Conservation (phyloP, 2,329 filamentous ascomycete genomes). For the Aspergillus awamori region DNA sequence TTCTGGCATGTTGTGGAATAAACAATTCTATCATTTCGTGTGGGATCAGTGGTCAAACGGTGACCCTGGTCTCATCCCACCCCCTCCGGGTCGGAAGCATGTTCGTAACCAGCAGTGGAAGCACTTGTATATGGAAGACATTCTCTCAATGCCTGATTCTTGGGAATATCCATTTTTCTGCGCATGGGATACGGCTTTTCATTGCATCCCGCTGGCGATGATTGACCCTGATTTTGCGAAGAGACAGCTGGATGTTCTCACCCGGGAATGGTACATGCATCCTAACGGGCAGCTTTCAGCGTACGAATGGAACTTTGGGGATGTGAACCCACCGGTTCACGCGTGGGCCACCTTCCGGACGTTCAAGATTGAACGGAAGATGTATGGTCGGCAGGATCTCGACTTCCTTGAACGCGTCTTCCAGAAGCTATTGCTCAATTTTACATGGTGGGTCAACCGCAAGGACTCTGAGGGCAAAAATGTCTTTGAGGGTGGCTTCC, state of each 20-base stretch:
- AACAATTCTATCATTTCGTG: constrained; percentile 94
- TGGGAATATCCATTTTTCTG: constrained; percentile 99
- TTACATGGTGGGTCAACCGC: constrained; percentile 99
- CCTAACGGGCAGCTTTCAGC: constrained; percentile 93
- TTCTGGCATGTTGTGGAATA: constrained; percentile 97
- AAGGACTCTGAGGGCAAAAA: constrained; percentile 96
- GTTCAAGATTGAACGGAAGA: constrained; percentile 97
- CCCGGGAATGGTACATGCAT: constrained; percentile 98
- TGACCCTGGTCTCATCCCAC: constrained; percentile 84
- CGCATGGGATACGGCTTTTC: constrained; percentile 95
- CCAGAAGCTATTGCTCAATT: constrained; percentile 93
- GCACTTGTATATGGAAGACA: constrained; percentile 92
- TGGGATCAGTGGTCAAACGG: constrained; percentile 99
- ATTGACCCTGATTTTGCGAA: constrained; percentile 97
- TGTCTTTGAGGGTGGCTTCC: constrained; percentile 93
- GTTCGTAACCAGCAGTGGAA: constrained; percentile 90
- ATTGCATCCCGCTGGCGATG: constrained; percentile 95
- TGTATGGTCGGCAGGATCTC: constrained; percentile 91
- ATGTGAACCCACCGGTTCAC: constrained; percentile 95
- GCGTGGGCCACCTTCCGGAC: constrained; percentile 94
- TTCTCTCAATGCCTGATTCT: constrained; percentile 95
- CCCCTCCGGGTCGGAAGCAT: constrained; percentile 75
- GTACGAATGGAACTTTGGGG: constrained; percentile 96
- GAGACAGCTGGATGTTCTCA: constrained; percentile 95
- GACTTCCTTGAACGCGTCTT: constrained; percentile 96